Evolutionary conservation across 352 stramenopile genomes (phyloP).

Genomic region (Globisporangium alternatum): DNA sequence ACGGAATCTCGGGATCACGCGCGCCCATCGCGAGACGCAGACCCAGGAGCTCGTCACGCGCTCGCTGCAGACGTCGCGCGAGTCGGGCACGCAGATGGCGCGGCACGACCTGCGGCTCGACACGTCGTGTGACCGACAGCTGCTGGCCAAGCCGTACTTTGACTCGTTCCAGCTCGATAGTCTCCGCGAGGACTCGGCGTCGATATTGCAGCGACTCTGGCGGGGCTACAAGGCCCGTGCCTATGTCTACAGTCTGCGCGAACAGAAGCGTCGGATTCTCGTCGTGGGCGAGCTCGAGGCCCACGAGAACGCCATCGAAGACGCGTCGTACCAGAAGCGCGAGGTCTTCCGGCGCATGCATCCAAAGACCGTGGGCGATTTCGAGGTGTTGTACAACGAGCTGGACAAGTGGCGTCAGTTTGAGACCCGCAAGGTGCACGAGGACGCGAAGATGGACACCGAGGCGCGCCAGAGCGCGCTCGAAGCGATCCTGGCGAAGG

Average conservation of each 20-base stretch:
- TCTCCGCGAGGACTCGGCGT: constrained; percentile 63
- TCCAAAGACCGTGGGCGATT: constrained; percentile 75
- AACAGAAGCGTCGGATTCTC: constrained; percentile 32
- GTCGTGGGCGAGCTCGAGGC: constrained; percentile 37
- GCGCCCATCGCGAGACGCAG: constrained; percentile 85
- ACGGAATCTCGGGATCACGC: constrained; percentile 29
- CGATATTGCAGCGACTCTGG: constrained; percentile 89
- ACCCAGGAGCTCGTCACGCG: constrained; percentile 77
- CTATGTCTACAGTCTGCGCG: constrained; percentile 46
- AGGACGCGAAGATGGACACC: constrained; percentile 28
- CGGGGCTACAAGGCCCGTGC: constrained; percentile 66
- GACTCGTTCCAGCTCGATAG: constrained; percentile 87
- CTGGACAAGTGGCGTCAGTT: constrained; percentile 89
- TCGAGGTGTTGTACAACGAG: constrained; percentile 93
- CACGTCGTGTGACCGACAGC: constrained; percentile 48
- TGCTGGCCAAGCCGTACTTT: constrained; percentile 82
- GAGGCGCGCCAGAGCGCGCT: constrained; percentile 42
- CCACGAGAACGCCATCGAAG: constrained; percentile 45
- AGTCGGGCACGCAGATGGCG: constrained; percentile 90
- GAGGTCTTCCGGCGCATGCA: constrained; percentile 90
- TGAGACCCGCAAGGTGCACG: constrained; percentile 76
- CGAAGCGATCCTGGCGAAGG: constrained; percentile 66
- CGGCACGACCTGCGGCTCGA: constrained; percentile 74
- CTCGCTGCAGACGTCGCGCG: constrained; percentile 82
- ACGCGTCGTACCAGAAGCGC: constrained; percentile 47